These are phyloP conservation scores for Ustilago hordei DNA, from an alignment of 1,284 basidiomycete species.

Conservation along the genomic window DNA sequence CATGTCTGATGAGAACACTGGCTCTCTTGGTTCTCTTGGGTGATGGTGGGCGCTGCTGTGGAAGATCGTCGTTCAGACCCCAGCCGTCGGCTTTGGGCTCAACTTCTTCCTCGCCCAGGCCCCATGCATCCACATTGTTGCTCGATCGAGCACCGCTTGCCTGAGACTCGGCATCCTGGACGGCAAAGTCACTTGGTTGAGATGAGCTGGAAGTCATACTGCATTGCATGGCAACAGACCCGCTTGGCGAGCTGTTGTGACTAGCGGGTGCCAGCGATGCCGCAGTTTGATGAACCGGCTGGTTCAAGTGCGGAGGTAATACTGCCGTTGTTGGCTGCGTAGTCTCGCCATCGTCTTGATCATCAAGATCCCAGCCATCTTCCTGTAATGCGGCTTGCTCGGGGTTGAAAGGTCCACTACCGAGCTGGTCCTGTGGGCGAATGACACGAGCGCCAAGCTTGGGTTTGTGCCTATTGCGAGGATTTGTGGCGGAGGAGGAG, in stretches of 20 bases:
- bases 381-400: constrained; percentile 45
- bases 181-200: constrained; percentile 31
- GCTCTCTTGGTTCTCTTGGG: constrained; percentile 2
- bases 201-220: constrained; percentile 38
- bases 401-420: constrained; percentile 57
- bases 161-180: constrained; percentile 12
- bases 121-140: constrained; percentile 54
- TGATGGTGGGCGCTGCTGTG: background rate
- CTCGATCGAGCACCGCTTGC: constrained; percentile 2
- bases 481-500: constrained; percentile 20
- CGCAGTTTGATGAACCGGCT: constrained; percentile 17
- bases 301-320: background rate
- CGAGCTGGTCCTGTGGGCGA: constrained; percentile 55
- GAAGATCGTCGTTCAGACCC: constrained; percentile 27
- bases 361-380: constrained; percentile 56
- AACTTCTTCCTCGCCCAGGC: constrained; percentile 46
- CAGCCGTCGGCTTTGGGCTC: constrained; percentile 43
- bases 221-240: constrained; percentile 30
- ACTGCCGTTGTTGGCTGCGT: background rate
- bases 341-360: constrained; percentile 35
- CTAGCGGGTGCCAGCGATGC: constrained; percentile 22
- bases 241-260: constrained; percentile 20
- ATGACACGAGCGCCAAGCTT: constrained; percentile 57
- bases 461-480: constrained; percentile 35
- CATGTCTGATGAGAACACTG: background rate